Evolutionary conservation across 2,329 filamentous ascomycete species (phyloP), one percentile per base, ranked within the genome.

Genomic region (Arthrobotrys sphaeroides): DNA sequence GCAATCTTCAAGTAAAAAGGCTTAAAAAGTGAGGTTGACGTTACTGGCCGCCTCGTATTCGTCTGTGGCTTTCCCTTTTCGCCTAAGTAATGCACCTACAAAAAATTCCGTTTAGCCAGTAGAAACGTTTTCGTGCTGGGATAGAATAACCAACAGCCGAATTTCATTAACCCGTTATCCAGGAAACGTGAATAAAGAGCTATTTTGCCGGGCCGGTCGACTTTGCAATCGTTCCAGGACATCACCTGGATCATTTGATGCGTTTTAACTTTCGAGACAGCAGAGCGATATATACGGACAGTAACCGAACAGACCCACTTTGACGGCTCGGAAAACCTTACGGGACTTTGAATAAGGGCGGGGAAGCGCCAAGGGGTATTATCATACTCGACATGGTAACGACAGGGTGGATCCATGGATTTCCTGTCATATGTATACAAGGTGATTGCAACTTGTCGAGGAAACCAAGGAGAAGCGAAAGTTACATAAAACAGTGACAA

Each of bases 21-120:
- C n/a, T n/a, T n/a, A n/a, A n/a, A 53, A 33, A 53, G 49, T 22
- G n/a, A 53, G 18, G 28, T 38, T 20, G 31, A 49, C 13, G 59
- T 62, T 36, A n/a, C 3, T 38, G 38, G 38, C n/a, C 36, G 7
- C 10, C 42, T 69, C 67, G 67, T 72, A 70, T 62, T 70, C 66
- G 66, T 42, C 38, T 62, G 57, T 51, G 33, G 33, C 33, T 51
- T 53, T 64, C 40, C 53, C 12, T 33, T n/a, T 16, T 38, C 28
- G 49, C 31, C 62, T 49, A 62, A 43, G 59, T 38, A n/a, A 57
- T 47, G 28, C 45, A 20, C 16, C n/a, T 36, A 13, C 28, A 18
- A 51, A n/a, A n/a, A 70, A 33, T 59, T 33, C 57, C 67, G 47
- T 72, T 72, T 64, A 72, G 67, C 67, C 67, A 72, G 40, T 55